A percentile compares a stretch with the other conserved stretches of the same genome.
Conservation (phyloP, 768 basidiomycete genomes). For the Trametopsis cervina region DNA sequence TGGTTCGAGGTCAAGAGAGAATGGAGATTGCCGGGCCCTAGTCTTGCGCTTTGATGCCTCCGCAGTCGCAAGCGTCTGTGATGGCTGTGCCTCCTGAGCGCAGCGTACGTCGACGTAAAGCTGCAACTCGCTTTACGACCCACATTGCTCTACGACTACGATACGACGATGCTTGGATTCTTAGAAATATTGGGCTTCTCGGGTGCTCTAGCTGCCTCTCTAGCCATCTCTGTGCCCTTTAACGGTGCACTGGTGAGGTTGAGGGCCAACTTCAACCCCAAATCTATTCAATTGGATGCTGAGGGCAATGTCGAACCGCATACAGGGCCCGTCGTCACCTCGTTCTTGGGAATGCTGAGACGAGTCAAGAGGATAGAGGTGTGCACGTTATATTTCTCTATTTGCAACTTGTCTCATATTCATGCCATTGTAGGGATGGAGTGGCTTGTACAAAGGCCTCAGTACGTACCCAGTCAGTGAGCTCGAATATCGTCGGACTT, state of each 20-base stretch:
- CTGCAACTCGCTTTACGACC: not conserved
- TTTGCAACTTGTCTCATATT: not conserved
- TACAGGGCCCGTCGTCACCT: conserved; percentile 65
- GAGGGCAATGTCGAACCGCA: conserved; percentile 73
- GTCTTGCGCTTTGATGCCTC: conserved; percentile 2
- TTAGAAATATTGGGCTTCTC: conserved; percentile 27
- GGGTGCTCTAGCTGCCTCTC: conserved; percentile 49
- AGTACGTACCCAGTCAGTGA: conserved; percentile 31
- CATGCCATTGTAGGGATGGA: conserved; percentile 40
- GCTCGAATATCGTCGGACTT: not conserved
- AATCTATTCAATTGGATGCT: conserved; percentile 71
- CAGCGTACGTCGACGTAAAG: not conserved
- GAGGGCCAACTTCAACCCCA: conserved; percentile 79
- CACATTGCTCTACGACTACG: conserved; percentile 1
- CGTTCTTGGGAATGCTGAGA: conserved; percentile 66
- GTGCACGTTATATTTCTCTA: conserved; percentile 11
- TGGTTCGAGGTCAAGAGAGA: conserved; percentile 21
- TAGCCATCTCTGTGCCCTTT: conserved; percentile 44
- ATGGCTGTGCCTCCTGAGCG: too few species aligned
- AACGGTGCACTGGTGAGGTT: conserved; percentile 65
- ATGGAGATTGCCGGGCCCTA: conserved; percentile 14
- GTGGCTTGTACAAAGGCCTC: conserved; percentile 76
- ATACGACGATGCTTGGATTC: conserved; percentile 17
- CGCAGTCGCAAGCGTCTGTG: conserved; percentile 1
- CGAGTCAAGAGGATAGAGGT: conserved; percentile 74